phyloP scores from a whole-genome alignment of 495 filamentous ascomycete genomes.

The Penicillium desertorum region DNA sequence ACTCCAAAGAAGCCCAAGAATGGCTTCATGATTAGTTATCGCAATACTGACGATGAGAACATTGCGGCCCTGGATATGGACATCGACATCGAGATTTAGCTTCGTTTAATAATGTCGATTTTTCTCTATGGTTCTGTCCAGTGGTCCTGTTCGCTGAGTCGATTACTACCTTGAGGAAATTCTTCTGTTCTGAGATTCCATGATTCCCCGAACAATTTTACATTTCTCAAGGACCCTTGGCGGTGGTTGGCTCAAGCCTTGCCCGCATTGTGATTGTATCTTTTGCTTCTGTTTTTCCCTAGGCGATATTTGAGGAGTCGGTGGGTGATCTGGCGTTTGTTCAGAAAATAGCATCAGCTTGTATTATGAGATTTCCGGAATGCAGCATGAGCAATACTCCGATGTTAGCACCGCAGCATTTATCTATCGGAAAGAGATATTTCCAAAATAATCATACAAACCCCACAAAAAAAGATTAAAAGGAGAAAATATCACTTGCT shows the following conservation, averaged over 20 bases:
- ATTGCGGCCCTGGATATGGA: slow-evolving; percentile 79
- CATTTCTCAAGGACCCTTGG: neutral
- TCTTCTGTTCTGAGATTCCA: neutral
- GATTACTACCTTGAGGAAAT: neutral
- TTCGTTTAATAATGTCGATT: neutral
- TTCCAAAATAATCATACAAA: neutral
- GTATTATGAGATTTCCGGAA: slow-evolving; percentile 25
- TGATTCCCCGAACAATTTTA: neutral
- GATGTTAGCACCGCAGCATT: neutral
- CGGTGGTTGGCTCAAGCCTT: neutral
- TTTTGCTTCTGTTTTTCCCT: slow-evolving; percentile 4
- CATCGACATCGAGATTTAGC: slow-evolving; percentile 74
- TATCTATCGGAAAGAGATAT: neutral
- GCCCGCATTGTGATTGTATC: slow-evolving; percentile 4
- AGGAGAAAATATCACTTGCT: neutral
- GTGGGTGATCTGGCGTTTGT: slow-evolving; percentile 14
- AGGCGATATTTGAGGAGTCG: slow-evolving; percentile 13
- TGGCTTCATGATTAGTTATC: slow-evolving; percentile 65
- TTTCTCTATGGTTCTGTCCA: neutral
- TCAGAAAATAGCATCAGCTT: slow-evolving; percentile 18
- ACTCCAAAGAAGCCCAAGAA: slow-evolving; percentile 57
- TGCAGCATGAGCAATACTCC: slow-evolving; percentile 16
- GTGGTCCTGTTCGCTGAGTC: too few species aligned
- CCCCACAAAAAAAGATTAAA: neutral
- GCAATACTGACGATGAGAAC: slow-evolving; percentile 80